Base-by-base conservation (phyloP, 2,329 filamentous ascomycete species). In the Monosporascus cannonballus region DNA sequence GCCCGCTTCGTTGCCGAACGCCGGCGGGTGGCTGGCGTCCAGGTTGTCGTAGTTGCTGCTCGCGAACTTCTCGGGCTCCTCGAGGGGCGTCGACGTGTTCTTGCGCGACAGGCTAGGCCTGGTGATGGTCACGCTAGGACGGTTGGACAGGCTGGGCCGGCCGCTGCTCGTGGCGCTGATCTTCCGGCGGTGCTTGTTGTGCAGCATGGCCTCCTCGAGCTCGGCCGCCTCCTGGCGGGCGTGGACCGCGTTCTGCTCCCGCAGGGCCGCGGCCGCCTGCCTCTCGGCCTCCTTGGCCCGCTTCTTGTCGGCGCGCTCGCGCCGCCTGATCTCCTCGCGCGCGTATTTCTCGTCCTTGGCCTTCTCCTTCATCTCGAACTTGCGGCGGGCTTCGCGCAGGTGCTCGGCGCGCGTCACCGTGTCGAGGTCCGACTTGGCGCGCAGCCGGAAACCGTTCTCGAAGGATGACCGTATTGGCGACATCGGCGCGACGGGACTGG, bases 291-390 rank as follows among this genome's bases (percentile, higher is more conserved):
- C 74, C 38, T 73, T 72, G 1, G 79, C 79, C 54, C 82, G 80
- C 62, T 78, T 83, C 60, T 72, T 75, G 52, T 81, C 77, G n/a
- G 75, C 75, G 47, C 81, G 80, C 64, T 85, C 81, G 37, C 78
- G 75, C 55, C 79, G 81, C 56, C 74, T 75, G 53, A 79, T 74
- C 70, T 83, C 76, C 59, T 84, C 79, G 14, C 77, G 77, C 17
- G 78, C 81, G 48, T 81, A 80, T 62, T 84, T 85, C 63, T 84
- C 82, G 37, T 84, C 78, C 68, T 86, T 85, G 50, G 71, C 71
- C 17, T 74, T 74, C 65, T 86, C 81, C 63, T 79, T 81, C 63
- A 83, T 78, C 62, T 84, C 76, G 56, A 85, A 86, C 61, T 80
- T 83, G 60, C 80, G 79, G 50, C 83, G 81, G 4, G 81, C 83